Percentiles rank a stretch among this genome's conserved stretches.
phyloP scores from a whole-genome alignment of 2,329 filamentous ascomycete genomes.

The Exserohilum rostratum region DNA sequence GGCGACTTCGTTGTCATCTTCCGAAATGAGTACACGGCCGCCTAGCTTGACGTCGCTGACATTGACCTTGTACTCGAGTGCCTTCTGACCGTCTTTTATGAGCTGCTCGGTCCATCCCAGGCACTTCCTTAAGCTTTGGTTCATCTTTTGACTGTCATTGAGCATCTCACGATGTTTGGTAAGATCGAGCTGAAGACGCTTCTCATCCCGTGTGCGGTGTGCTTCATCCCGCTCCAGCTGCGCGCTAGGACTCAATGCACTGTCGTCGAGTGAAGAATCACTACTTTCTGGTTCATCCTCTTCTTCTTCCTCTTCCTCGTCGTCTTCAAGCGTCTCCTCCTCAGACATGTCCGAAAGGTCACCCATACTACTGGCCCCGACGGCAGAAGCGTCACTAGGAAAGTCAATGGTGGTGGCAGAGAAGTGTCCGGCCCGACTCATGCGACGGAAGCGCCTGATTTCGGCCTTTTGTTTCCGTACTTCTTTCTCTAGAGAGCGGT shows the following conservation, averaged over 20 bases:
- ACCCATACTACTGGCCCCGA: slow-evolving; percentile 43
- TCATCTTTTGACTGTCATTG: slow-evolving; percentile 91
- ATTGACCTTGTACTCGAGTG: slow-evolving; percentile 79
- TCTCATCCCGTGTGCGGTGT: slow-evolving; percentile 77
- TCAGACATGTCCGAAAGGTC: slow-evolving; percentile 47
- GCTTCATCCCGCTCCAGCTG: slow-evolving; percentile 53
- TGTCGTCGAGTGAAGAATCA: slow-evolving; percentile 61
- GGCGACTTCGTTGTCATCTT: slow-evolving; percentile 60
- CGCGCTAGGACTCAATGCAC: slow-evolving; percentile 49
- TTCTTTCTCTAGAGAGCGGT: slow-evolving; percentile 87
- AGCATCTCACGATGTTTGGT: slow-evolving; percentile 88
- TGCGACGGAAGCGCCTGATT: slow-evolving; percentile 80
- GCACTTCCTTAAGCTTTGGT: slow-evolving; percentile 89
- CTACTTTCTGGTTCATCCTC: slow-evolving; percentile 56
- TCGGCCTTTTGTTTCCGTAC: slow-evolving; percentile 90
- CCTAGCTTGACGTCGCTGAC: slow-evolving; percentile 82
- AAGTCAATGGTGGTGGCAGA: slow-evolving; percentile 62
- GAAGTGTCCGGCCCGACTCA: slow-evolving; percentile 80
- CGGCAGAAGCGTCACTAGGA: slow-evolving; percentile 51
- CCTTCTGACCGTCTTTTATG: slow-evolving; percentile 86
- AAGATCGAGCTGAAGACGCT: slow-evolving; percentile 81
- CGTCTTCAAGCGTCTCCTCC: slow-evolving; percentile 40
- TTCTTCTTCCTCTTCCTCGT: slow-evolving; percentile 51
- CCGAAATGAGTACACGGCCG: slow-evolving; percentile 74
- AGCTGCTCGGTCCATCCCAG: slow-evolving; percentile 88